phyloP scores from a whole-genome alignment of 2,329 filamentous ascomycete genomes.

The Immersiporthe knoxdaviesiana region DNA sequence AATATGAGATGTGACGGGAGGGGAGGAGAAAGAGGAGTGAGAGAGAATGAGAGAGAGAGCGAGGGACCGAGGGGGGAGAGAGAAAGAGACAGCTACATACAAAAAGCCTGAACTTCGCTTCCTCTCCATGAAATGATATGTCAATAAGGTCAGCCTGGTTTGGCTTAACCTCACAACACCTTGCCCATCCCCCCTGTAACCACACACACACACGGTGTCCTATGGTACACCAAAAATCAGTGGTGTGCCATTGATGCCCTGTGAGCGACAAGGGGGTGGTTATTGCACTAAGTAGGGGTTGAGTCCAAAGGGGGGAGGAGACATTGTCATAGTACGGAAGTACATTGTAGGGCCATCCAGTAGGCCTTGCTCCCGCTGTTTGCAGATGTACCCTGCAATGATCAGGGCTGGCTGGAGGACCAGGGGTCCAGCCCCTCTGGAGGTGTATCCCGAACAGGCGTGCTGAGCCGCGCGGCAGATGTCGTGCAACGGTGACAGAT shows the following conservation, averaged over 20 bases:
- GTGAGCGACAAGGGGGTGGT: not conserved
- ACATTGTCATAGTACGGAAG: not conserved
- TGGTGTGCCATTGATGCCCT: conserved; percentile 3
- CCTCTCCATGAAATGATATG: not conserved
- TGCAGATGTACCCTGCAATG: not conserved
- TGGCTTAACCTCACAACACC: not conserved
- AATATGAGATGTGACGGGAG: conserved; percentile 1
- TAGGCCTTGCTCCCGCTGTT: not conserved
- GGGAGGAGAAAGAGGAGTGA: not conserved
- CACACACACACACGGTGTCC: too few species aligned
- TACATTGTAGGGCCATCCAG: not conserved
- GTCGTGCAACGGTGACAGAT: not conserved
- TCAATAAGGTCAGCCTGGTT: not conserved
- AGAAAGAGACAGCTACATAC: not conserved
- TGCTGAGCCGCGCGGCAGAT: conserved; percentile 6
- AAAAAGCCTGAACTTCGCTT: not conserved
- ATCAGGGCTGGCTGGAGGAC: not conserved
- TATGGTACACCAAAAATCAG: not conserved
- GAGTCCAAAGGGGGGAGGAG: not conserved
- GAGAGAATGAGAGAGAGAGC: too few species aligned
- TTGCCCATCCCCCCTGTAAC: not conserved
- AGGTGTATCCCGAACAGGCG: not conserved
- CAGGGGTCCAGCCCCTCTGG: not conserved
- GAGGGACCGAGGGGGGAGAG: too few species aligned
- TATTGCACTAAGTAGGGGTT: not conserved